These are phyloP conservation scores for Rhipidocladum racemiflorum DNA, from an alignment of 176 grass and related monocot species.

Conservation along the genomic window DNA sequence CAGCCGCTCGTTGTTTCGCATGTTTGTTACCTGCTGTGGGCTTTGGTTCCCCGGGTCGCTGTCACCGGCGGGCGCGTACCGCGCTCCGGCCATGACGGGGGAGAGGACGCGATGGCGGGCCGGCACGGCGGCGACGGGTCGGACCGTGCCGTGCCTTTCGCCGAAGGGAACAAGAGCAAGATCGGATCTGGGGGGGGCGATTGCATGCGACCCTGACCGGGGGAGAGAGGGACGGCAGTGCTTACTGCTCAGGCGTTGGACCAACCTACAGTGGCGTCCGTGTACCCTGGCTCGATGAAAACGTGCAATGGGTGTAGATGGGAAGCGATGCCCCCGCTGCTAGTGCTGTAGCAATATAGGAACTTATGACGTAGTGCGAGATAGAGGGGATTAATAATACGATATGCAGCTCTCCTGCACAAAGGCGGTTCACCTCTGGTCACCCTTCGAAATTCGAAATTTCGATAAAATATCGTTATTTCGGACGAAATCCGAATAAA, in stretches of 20 bases:
- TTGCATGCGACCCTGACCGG: not conserved
- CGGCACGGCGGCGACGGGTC: not conserved
- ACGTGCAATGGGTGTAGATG: not conserved
- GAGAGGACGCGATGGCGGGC: not conserved
- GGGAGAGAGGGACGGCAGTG: conserved; percentile 2
- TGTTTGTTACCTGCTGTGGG: not conserved
- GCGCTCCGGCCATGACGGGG: not conserved
- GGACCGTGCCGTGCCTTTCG: not conserved
- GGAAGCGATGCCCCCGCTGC: not conserved
- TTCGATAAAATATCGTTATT: too few species aligned
- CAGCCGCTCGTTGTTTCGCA: not conserved
- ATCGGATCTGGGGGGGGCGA: not conserved
- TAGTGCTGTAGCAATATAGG: too few species aligned
- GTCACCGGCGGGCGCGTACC: not conserved
- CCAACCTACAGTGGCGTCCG: not conserved
- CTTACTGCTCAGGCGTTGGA: not conserved
- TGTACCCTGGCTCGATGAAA: not conserved
- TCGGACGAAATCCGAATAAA: too few species aligned
- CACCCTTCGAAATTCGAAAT: too few species aligned
- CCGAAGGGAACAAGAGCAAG: not conserved
- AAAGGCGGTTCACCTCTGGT: too few species aligned
- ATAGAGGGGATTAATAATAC: too few species aligned
- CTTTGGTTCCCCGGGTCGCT: not conserved
- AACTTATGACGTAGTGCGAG: too few species aligned
- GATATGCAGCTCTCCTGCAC: too few species aligned